Evolutionary conservation across 2,329 filamentous ascomycete species (phyloP).

Genomic region (Chalara sp.): DNA sequence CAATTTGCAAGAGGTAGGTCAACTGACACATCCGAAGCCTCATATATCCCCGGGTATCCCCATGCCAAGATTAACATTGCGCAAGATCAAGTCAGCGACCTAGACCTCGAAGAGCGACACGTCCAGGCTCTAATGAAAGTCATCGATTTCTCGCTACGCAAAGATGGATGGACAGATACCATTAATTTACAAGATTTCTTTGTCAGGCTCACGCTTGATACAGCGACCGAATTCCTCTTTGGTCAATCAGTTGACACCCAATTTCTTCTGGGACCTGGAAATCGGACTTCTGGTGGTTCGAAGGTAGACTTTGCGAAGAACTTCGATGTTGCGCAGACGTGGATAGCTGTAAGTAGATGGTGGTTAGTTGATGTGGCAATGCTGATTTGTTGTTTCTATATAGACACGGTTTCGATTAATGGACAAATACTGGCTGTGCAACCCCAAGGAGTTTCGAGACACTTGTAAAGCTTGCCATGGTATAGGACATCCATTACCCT

Average conservation of each 20-base stretch:
- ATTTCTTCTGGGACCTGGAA: slow-evolving; percentile 4
- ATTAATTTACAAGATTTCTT: slow-evolving; percentile 59
- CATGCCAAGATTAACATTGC: slow-evolving; percentile 10
- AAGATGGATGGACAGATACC: slow-evolving; percentile 36
- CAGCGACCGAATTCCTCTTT: slow-evolving; percentile 42
- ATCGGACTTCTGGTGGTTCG: slow-evolving; percentile 1
- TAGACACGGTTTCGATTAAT: slow-evolving; percentile 12
- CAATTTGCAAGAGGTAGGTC: slow-evolving; percentile 32
- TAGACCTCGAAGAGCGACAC: slow-evolving; percentile 65
- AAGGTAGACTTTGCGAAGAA: slow-evolving; percentile 35
- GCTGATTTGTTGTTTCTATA: too few species aligned
- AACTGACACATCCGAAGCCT: too few species aligned
- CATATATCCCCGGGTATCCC: too few species aligned
- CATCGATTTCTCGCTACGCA: slow-evolving; percentile 50
- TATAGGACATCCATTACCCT: too few species aligned
- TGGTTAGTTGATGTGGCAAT: too few species aligned
- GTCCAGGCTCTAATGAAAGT: slow-evolving; percentile 51
- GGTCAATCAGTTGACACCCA: slow-evolving; percentile 44
- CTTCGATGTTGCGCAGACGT: slow-evolving; percentile 39
- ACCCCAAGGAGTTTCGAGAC: slow-evolving; percentile 26
- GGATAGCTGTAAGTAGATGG: slow-evolving; percentile 3
- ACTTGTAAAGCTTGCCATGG: slow-evolving; percentile 24
- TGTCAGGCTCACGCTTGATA: slow-evolving; percentile 54
- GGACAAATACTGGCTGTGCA: slow-evolving; percentile 15
- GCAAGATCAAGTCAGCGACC: slow-evolving; percentile 53